Conservation (phyloP, 2,329 filamentous ascomycete genomes). For the Shiraia sp. region DNA sequence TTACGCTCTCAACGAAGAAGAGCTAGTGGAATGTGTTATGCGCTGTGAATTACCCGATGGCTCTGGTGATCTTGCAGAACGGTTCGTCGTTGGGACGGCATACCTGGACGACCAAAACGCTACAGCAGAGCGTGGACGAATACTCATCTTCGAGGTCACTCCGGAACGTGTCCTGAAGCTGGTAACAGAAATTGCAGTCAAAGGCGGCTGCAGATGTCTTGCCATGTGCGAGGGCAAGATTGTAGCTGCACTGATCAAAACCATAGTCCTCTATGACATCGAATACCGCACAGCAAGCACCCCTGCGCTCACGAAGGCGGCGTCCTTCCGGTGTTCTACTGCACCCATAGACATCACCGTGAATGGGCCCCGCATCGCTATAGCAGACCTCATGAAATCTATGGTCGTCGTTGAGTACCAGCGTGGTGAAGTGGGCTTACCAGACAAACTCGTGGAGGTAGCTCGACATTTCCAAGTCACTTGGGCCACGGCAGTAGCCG, state of each 20-base stretch:
- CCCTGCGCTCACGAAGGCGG: slow-evolving; percentile 67
- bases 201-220: slow-evolving; percentile 79
- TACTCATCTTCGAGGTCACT: slow-evolving; percentile 83
- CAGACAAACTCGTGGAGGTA: slow-evolving; percentile 70
- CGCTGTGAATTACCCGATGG: slow-evolving; percentile 71
- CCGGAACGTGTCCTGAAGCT: slow-evolving; percentile 73
- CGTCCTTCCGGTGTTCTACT: slow-evolving; percentile 79
- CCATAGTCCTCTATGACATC: slow-evolving; percentile 65
- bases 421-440: slow-evolving; percentile 59
- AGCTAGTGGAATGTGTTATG: slow-evolving; percentile 84
- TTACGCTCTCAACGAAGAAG: slow-evolving; percentile 66
- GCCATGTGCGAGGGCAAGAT: slow-evolving; percentile 73
- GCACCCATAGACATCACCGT: slow-evolving; percentile 82
- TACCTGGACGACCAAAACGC: slow-evolving; percentile 67
- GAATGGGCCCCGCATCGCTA: slow-evolving; percentile 73
- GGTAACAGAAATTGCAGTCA: slow-evolving; percentile 70
- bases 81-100: slow-evolving; percentile 90
- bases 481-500: slow-evolving; percentile 79
- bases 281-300: slow-evolving; percentile 59
- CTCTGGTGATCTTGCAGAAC: slow-evolving; percentile 63
- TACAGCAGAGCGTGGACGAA: slow-evolving; percentile 66
- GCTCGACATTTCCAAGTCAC: slow-evolving; percentile 79
- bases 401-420: slow-evolving; percentile 76
- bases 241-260: slow-evolving; percentile 87
- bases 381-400: slow-evolving; percentile 94